Evolutionary conservation across 2,329 filamentous ascomycete species (phyloP), one percentile per base, ranked within the genome.

Genomic region (Cercospora citrullina): DNA sequence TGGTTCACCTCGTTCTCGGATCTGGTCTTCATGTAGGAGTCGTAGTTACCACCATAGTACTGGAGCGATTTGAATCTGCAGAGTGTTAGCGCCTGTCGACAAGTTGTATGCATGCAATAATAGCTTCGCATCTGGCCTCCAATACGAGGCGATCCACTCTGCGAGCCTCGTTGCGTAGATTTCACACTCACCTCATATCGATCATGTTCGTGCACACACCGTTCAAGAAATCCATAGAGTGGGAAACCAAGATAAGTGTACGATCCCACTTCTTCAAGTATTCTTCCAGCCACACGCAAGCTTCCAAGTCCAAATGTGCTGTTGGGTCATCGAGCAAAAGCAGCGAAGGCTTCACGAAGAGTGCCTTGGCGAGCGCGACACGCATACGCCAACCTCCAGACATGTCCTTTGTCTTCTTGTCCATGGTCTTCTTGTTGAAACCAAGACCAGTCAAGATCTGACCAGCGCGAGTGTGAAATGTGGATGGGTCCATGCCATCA

Each of bases 381-480:
- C 96, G 93, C 95, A 99, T 99, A 86, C 94, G 90, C 95, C 95
- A 99, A 76, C 95, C 95, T 92, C 95, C 95, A 73, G 95, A 99
- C 96, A 99, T 99, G 81, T 99, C 96, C 88, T 98, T 99, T 77
- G 96, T 99, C 89, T 96, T 97, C 89, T 99, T 99, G 82, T 96
- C 86, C 79, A 99, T 98, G 66, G 96, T 99, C 75, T 83, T 84
- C 87, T 98, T 98, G 90, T 99, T 97, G 89, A 99, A 99, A 74
- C 95, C 95, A 68, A 99, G 91, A 93, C 95, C 95, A 65, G 95
- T 99, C 75, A 99, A 83, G 80, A 99, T 99, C 73, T 97, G 90
- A 65, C 94, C 97, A 69, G 95, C 95, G 79, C 95, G 93, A 70
- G 94, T 97, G 78, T 93, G 86, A 84, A 99, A 99, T 63, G 96